Evolutionary conservation across 768 basidiomycete genomes (phyloP).

Genomic region (Mycena albidolilacea): DNA sequence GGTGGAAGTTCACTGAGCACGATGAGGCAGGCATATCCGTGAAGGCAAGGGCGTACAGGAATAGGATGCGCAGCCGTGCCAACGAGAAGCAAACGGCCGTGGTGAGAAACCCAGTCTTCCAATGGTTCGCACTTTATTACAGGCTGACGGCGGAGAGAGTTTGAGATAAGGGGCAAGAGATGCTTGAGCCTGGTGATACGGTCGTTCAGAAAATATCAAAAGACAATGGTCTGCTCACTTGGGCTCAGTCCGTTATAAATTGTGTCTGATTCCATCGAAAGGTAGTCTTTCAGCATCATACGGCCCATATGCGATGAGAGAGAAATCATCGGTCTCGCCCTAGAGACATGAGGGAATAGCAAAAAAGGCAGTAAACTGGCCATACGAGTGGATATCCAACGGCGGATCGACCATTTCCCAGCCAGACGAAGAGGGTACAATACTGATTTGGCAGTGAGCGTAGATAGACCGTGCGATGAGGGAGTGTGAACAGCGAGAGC

Average conservation of each 20-base stretch:
- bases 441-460: too few species aligned
- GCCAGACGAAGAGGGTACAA: slow-evolving; percentile 9
- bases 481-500: too few species aligned
- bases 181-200: not conserved
- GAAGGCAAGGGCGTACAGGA: not conserved
- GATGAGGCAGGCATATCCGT: not conserved
- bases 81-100: slow-evolving; percentile 7
- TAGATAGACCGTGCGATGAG: too few species aligned
- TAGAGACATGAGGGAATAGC: not conserved
- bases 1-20: too few species aligned
- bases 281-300: not conserved
- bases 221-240: not conserved
- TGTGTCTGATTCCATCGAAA: not conserved
- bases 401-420: slow-evolving; percentile 3
- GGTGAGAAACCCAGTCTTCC: slow-evolving; percentile 13
- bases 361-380: not conserved
- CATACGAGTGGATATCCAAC: slow-evolving; percentile 11
- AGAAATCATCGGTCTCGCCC: slow-evolving; percentile 3
- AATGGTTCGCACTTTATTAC: not conserved
- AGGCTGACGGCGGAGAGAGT: slow-evolving; percentile 1
- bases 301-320: slow-evolving; percentile 3
- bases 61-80: slow-evolving; percentile 13
- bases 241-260: slow-evolving; percentile 1
- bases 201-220: not conserved
- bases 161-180: not conserved